Conservation (phyloP, 2,329 filamentous ascomycete genomes). For the Podosphaera xanthii region DNA sequence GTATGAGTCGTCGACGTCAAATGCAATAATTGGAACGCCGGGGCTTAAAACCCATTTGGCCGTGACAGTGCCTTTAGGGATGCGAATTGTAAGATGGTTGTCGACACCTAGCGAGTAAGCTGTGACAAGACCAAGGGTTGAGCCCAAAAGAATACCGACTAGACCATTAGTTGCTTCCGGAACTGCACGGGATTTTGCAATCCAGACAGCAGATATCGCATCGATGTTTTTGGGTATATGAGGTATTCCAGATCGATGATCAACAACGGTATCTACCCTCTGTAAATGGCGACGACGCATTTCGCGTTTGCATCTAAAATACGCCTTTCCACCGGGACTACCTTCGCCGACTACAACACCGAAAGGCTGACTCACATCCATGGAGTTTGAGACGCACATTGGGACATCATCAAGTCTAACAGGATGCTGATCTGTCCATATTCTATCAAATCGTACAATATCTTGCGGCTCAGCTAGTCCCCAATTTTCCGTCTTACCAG, state of each 20-base stretch:
- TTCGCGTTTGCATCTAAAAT: slow-evolving; percentile 54
- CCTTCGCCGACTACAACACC: slow-evolving; percentile 73
- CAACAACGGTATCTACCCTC: slow-evolving; percentile 33
- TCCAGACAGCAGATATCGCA: slow-evolving; percentile 62
- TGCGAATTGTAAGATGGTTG: slow-evolving; percentile 34
- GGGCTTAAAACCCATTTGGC: slow-evolving; percentile 79
- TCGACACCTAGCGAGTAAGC: slow-evolving; percentile 48
- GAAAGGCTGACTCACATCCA: slow-evolving; percentile 74
- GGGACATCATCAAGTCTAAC: slow-evolving; percentile 64
- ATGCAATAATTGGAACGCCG: slow-evolving; percentile 70
- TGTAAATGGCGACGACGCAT: slow-evolving; percentile 54
- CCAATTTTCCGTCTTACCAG: slow-evolving; percentile 59
- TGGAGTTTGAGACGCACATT: slow-evolving; percentile 58
- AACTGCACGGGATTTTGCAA: slow-evolving; percentile 59
- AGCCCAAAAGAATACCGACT: slow-evolving; percentile 63
- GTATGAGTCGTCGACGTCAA: slow-evolving; percentile 68
- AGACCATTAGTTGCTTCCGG: slow-evolving; percentile 52
- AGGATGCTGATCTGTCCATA: slow-evolving; percentile 46
- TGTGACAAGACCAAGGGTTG: slow-evolving; percentile 61
- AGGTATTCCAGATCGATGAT: slow-evolving; percentile 52
- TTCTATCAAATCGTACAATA: slow-evolving; percentile 57
- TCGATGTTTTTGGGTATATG: slow-evolving; percentile 47
- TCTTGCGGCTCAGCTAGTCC: slow-evolving; percentile 53
- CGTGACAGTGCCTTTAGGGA: slow-evolving; percentile 55
- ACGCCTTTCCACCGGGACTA: slow-evolving; percentile 58